phyloP scores from a whole-genome alignment of 345 rosid genomes.

The Corchorus olitorius region DNA sequence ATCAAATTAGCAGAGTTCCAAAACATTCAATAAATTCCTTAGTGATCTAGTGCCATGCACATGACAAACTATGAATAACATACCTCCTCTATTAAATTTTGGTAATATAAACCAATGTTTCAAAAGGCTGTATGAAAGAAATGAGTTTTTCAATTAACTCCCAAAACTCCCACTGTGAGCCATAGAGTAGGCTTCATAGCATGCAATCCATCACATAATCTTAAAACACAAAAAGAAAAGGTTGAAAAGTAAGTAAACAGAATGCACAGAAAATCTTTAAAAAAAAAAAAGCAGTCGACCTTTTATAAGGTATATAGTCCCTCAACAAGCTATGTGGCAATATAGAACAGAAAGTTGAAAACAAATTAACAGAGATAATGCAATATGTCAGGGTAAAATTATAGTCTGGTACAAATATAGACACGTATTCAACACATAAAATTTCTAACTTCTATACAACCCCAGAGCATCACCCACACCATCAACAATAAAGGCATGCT shows the following conservation, averaged over 20 bases:
- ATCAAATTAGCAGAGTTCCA: not conserved
- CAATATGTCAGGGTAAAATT: not conserved
- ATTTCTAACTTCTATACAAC: not conserved
- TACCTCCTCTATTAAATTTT: constrained; percentile 30
- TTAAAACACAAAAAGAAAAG: constrained; percentile 7
- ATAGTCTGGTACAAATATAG: not conserved
- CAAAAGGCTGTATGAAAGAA: constrained; percentile 29
- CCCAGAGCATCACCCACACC: not conserved
- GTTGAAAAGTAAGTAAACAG: not conserved
- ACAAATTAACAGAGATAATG: not conserved
- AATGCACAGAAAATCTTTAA: not conserved
- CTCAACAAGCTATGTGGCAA: not conserved
- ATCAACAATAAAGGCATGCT: not conserved
- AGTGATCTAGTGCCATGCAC: not conserved
- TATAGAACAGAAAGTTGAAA: not conserved
- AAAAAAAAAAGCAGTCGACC: not conserved
- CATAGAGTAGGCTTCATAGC: constrained; percentile 7
- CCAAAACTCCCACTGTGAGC: constrained; percentile 22
- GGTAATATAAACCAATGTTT: constrained; percentile 29
- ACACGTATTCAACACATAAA: not conserved
- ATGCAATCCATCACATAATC: not conserved
- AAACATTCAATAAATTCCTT: not conserved
- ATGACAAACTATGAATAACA: constrained; percentile 13
- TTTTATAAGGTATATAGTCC: not conserved
- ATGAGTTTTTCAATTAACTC: constrained; percentile 25